Conservation (phyloP, 176 grass and related monocot species). For the Triticum aestivum region DNA sequence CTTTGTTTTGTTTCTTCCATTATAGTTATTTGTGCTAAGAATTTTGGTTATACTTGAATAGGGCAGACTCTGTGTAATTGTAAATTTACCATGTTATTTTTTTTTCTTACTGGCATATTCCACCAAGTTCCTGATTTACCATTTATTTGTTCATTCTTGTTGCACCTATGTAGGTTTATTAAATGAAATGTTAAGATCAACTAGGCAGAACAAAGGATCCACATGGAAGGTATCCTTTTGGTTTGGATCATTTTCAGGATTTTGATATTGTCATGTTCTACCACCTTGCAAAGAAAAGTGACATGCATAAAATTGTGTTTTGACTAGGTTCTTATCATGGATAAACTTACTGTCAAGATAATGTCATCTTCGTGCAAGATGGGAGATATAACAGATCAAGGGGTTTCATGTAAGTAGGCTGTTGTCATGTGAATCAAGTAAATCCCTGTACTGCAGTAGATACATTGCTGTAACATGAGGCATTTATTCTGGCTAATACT, state of each 20-base stretch:
- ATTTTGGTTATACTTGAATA: not conserved
- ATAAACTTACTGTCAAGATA: slow-evolving; percentile 82
- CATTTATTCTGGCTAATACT: not conserved
- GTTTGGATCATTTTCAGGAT: not conserved
- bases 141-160: slow-evolving; percentile 10
- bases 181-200: slow-evolving; percentile 70
- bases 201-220: slow-evolving; percentile 59
- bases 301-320: not conserved
- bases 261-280: not conserved
- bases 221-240: slow-evolving; percentile 75
- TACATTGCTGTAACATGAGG: not conserved
- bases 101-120: not conserved
- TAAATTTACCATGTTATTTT: not conserved
- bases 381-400: slow-evolving; percentile 85
- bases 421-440: not conserved
- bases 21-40: not conserved
- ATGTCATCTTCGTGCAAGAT: slow-evolving; percentile 85
- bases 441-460: not conserved
- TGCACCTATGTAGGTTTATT: slow-evolving; percentile 52
- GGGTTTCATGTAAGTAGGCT: slow-evolving; percentile 74
- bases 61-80: not conserved
- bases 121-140: not conserved
- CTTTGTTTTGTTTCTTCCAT: not conserved
- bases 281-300: not conserved
- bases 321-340: slow-evolving; percentile 87